Percentiles rank a stretch among this genome's conserved stretches.
Conservation (phyloP, 768 basidiomycete species). For the Arthromyces matolae region DNA sequence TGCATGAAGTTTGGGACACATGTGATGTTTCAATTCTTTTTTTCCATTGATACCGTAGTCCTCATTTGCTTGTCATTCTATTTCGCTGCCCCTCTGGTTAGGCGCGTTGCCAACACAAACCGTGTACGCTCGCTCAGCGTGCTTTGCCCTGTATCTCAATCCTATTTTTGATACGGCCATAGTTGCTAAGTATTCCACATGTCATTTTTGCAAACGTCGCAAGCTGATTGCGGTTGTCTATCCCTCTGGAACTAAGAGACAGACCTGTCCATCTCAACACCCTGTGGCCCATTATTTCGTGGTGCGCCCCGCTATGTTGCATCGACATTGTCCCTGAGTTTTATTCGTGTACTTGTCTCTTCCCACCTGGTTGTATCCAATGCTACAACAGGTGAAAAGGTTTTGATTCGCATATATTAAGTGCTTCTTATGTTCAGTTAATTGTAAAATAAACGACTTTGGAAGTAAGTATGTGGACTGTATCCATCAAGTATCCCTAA, state of each 20-base stretch:
- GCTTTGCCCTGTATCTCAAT: constrained; percentile 3
- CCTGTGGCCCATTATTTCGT: not conserved
- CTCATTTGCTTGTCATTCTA: constrained; percentile 25
- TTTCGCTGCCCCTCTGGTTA: constrained; percentile 14
- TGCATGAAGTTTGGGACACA: too few relatives aligned
- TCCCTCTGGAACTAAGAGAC: not conserved
- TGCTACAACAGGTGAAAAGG: too few relatives aligned
- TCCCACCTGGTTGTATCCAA: too few relatives aligned
- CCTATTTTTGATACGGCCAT: constrained; percentile 2
- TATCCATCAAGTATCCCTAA: too few relatives aligned
- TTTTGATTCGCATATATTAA: too few relatives aligned
- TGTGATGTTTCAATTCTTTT: constrained; percentile 31
- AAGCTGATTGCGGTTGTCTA: constrained; percentile 10
- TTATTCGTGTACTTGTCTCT: too few relatives aligned
- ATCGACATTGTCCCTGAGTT: too few relatives aligned
- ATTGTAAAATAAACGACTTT: too few relatives aligned
- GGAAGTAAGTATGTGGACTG: too few relatives aligned
- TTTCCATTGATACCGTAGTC: constrained; percentile 20
- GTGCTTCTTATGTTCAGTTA: too few relatives aligned
- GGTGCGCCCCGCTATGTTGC: not conserved
- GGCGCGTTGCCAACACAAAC: constrained; percentile 8
- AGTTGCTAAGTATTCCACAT: constrained; percentile 23
- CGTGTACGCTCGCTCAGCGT: constrained; percentile 5
- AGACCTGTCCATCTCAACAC: not conserved
- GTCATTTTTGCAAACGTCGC: constrained; percentile 11